Base-by-base conservation (phyloP, 108 stramenopile genomes). In the Nitzschia sp. region DNA sequence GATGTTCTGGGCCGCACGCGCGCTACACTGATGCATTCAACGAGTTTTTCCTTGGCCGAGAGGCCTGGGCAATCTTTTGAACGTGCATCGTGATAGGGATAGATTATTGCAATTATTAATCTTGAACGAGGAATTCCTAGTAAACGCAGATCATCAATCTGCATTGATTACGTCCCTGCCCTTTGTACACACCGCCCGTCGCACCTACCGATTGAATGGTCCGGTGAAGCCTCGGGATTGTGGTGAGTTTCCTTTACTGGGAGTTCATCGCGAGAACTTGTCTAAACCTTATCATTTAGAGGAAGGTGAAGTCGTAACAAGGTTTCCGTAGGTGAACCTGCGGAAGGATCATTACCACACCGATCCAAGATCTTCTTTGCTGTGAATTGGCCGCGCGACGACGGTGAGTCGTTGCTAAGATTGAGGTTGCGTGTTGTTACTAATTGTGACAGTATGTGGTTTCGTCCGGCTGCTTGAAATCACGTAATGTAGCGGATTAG, bases 91-190 rank as follows among this genome's bases (percentile, higher is more conserved):
- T 98, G 95, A 92, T 96, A 91, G 97, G 95, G 97, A 96, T 95
- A 93, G 95, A 96, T 96, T 95, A 90, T 98, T 98, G 97, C 96
- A 98, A 98, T 96, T 97, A 91, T 97, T 95, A 95, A 95, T 97
- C 97, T 96, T 96, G 93, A 98, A 97, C 98, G 95, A 97, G 96
- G 95, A 98, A 97, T 97, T 96, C 96, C 96, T 96, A 96, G 95
- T 97, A 98, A 95, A 93, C 93, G 97, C 94, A 90, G 91, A 87
- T 96, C 97, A 98, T 98, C 95, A 96, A 88, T 84, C 82, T 46
- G 61, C 89, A 87, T 87, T 92, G 94, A 94, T 89, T 94, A 91
- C 93, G 93, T 94, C 91, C 93, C 93, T 92, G 93, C 93, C 93
- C 89, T 94, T 94, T 94, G 90, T 97, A 95, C 96, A 97, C 96